Percentiles rank a stretch among this genome's conserved stretches.
phyloP scores from a whole-genome alignment of 1,284 basidiomycete genomes.

The Melampsora medusae region DNA sequence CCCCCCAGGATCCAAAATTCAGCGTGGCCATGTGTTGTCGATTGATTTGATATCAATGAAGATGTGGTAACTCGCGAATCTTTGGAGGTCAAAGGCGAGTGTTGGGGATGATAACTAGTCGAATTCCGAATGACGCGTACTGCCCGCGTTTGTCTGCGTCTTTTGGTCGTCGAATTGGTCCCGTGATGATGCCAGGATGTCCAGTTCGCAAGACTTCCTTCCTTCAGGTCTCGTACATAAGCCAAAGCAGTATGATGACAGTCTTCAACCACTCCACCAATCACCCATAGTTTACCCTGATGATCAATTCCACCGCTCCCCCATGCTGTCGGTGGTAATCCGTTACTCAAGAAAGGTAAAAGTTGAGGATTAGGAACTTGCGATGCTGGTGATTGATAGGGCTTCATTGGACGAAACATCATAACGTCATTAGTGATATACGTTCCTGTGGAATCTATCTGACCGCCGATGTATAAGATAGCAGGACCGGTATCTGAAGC shows the following conservation, averaged over 20 bases:
- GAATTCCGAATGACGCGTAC: neutral
- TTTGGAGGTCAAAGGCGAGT: neutral
- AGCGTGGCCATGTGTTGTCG: neutral
- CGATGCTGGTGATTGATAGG: neutral
- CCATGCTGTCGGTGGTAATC: conserved; percentile 6
- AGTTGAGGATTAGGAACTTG: conserved; percentile 1
- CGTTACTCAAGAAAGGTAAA: neutral
- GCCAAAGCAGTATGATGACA: neutral
- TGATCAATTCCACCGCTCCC: conserved; percentile 1
- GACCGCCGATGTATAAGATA: conserved; percentile 10
- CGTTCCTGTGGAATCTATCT: neutral
- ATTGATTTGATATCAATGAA: neutral
- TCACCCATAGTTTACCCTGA: neutral
- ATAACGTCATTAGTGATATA: conserved; percentile 11
- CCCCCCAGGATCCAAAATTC: conserved; percentile 3
- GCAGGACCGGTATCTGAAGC: neutral
- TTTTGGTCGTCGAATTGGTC: neutral
- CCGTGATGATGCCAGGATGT: neutral
- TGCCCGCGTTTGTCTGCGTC: neutral
- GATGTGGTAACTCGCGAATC: neutral
- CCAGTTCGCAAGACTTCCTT: neutral
- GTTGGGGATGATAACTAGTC: neutral
- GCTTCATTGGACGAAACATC: neutral
- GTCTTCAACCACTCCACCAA: conserved; percentile 1
- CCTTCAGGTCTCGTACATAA: neutral